phyloP scores from a whole-genome alignment of 768 basidiomycete genomes.

The Boletus tomentosulus region DNA sequence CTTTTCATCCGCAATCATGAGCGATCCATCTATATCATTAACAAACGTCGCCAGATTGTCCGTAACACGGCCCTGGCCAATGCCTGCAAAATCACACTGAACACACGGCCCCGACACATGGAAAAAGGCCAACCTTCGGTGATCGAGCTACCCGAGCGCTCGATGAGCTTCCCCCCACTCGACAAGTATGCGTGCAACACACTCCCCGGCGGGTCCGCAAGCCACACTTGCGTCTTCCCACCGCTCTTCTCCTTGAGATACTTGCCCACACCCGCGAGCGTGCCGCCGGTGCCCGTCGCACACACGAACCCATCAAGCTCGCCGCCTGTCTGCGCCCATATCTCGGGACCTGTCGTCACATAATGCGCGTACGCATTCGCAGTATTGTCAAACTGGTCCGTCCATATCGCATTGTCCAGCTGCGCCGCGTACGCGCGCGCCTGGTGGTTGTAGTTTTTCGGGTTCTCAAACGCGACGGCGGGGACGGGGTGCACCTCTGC shows the following conservation, averaged over 20 bases:
- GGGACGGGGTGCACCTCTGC: slow-evolving; percentile 96
- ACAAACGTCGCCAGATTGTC: slow-evolving; percentile 85
- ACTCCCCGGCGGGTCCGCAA: slow-evolving; percentile 96
- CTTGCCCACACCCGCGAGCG: slow-evolving; percentile 83
- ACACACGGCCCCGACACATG: background rate
- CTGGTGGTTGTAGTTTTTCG: slow-evolving; percentile 96
- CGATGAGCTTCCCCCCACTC: slow-evolving; percentile 72
- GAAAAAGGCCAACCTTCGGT: slow-evolving; percentile 65
- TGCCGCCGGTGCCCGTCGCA: slow-evolving; percentile 94
- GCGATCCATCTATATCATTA: slow-evolving; percentile 71
- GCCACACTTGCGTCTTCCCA: slow-evolving; percentile 82
- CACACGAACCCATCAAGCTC: slow-evolving; percentile 89
- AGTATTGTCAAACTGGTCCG: slow-evolving; percentile 95
- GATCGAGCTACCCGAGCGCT: slow-evolving; percentile 82
- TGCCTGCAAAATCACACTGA: slow-evolving; percentile 50
- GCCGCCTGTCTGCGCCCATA: slow-evolving; percentile 85
- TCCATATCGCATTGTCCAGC: slow-evolving; percentile 86
- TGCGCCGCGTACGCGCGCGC: slow-evolving; percentile 81
- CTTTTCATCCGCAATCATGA: slow-evolving; percentile 84
- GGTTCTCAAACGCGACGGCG: slow-evolving; percentile 94
- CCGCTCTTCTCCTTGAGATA: slow-evolving; percentile 78
- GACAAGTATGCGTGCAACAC: slow-evolving; percentile 80
- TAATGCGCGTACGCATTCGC: slow-evolving; percentile 91
- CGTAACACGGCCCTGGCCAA: slow-evolving; percentile 95
- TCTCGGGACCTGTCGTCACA: slow-evolving; percentile 89